phyloP scores from a whole-genome alignment of 306 rosid genomes.

The Lathyrus sativus region DNA sequence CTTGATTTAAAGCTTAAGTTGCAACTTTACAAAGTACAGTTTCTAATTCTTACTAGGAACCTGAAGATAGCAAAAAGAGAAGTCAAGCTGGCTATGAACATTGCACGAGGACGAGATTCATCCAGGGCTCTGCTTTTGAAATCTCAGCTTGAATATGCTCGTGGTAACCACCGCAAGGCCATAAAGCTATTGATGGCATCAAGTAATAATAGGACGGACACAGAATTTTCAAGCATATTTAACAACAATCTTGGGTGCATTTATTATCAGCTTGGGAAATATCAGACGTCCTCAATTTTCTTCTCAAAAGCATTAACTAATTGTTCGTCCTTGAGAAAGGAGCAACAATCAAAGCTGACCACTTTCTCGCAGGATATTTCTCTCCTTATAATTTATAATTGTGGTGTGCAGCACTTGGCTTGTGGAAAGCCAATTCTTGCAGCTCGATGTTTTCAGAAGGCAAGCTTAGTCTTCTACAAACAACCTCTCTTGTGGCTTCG shows the following conservation, averaged over 20 bases:
- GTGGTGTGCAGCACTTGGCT: constrained; percentile 90
- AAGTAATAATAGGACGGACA: constrained; percentile 72
- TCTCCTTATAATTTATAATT: constrained; percentile 72
- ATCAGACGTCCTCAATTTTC: constrained; percentile 80
- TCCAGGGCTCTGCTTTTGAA: constrained; percentile 93
- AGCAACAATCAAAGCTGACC: constrained; percentile 65
- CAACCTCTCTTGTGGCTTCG: constrained; percentile 98
- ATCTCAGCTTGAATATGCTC: constrained; percentile 95
- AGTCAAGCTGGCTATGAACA: constrained; percentile 93
- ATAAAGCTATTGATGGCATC: constrained; percentile 93
- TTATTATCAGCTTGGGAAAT: constrained; percentile 90
- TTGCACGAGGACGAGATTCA: constrained; percentile 85
- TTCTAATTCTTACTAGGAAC: constrained; percentile 86
- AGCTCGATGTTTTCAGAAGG: constrained; percentile 90
- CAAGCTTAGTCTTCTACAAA: constrained; percentile 77
- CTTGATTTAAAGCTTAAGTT: constrained; percentile 84
- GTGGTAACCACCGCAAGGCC: constrained; percentile 96
- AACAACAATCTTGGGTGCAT: constrained; percentile 97
- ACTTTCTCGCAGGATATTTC: constrained; percentile 87
- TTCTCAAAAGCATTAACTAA: constrained; percentile 82
- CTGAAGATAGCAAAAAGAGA: constrained; percentile 94
- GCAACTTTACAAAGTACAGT: constrained; percentile 93
- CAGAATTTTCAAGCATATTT: constrained; percentile 70
- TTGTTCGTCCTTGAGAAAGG: constrained; percentile 81
- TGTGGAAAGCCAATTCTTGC: constrained; percentile 90